Evolutionary conservation across 2,329 filamentous ascomycete species (phyloP).

Genomic region (Colletotrichum sp.): DNA sequence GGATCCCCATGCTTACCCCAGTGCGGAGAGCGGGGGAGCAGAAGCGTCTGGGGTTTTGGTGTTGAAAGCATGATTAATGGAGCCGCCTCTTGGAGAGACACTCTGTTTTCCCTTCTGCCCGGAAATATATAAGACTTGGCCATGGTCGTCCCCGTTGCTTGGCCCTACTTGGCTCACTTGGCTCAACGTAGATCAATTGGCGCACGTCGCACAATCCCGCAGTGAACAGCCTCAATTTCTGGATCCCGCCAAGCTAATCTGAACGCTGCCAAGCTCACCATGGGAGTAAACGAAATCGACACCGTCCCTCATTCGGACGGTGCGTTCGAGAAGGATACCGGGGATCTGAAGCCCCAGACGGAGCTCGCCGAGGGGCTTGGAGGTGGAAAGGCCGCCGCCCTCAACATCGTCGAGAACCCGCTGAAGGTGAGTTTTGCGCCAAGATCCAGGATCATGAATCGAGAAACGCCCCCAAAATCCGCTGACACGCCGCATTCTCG

Average conservation of each 20-base stretch:
- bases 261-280: not conserved
- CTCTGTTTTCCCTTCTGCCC: not conserved
- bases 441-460: not conserved
- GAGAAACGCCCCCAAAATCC: not conserved
- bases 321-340: not conserved
- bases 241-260: not conserved
- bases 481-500: not conserved
- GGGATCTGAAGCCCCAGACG: not conserved
- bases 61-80: not conserved
- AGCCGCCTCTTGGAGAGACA: not conserved
- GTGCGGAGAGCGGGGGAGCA: not conserved
- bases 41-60: not conserved
- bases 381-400: slow-evolving; percentile 28
- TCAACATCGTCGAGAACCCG: slow-evolving; percentile 38
- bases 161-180: not conserved
- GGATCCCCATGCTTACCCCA: not conserved
- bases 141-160: not conserved
- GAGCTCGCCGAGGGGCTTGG: slow-evolving; percentile 2
- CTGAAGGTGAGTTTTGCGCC: slow-evolving; percentile 28
- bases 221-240: not conserved
- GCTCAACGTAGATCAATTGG: not conserved
- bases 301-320: not conserved
- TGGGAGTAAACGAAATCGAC: slow-evolving; percentile 4
- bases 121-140: not conserved
- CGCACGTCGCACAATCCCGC: not conserved